Evolutionary conservation across 805 yeast species (phyloP).

Genomic region (Saturnispora hagleri): DNA sequence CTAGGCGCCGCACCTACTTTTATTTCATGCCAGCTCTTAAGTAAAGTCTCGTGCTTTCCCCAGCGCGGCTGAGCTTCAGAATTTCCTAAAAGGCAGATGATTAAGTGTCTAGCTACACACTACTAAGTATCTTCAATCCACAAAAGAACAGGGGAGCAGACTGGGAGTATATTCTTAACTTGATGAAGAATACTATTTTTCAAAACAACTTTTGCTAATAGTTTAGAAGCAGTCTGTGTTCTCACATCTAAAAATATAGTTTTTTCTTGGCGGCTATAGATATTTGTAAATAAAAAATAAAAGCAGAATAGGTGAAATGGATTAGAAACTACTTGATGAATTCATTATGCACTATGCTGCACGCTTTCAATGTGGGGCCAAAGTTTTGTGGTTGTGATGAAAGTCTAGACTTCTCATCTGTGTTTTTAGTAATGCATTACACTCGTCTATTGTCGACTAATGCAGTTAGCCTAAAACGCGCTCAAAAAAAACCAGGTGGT

Average conservation of each 20-base stretch:
- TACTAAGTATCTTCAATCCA: too few species aligned
- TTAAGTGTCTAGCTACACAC: background rate
- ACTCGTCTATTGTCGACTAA: background rate
- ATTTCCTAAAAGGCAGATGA: background rate
- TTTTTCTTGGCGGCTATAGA: too few species aligned
- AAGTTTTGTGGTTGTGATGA: background rate
- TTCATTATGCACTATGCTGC: background rate
- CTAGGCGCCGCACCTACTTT: background rate
- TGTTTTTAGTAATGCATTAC: background rate
- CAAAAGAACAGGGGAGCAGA: too few species aligned
- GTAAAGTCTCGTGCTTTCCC: background rate
- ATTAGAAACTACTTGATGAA: too few species aligned
- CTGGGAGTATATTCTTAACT: too few species aligned
- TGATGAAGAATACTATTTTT: too few species aligned
- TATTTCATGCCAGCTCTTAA: background rate
- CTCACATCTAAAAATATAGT: too few species aligned
- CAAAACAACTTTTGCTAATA: too few species aligned
- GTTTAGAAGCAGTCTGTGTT: too few species aligned
- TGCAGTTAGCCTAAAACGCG: background rate
- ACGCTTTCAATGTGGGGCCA: background rate
- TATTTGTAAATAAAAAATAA: too few species aligned
- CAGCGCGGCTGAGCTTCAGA: background rate
- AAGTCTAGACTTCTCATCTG: background rate
- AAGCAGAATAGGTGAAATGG: too few species aligned
- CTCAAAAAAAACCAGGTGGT: background rate